A percentile compares a stretch with the other conserved stretches of the same genome.
Conservation (phyloP, 2,329 filamentous ascomycete species). For the Claviceps lovelessii region DNA sequence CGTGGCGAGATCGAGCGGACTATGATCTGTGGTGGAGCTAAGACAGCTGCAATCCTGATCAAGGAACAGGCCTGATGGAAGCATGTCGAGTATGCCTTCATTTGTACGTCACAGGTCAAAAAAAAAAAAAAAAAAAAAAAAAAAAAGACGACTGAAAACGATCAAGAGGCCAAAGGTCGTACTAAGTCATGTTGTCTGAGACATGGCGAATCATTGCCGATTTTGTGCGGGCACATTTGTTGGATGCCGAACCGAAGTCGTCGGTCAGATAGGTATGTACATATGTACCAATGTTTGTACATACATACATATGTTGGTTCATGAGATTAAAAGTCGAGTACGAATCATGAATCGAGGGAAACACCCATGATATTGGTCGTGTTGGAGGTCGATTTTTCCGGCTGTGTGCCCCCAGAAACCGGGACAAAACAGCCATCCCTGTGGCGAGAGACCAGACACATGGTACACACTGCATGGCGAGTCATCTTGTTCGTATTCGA, state of each 20-base stretch:
- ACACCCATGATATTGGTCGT: too few species aligned
- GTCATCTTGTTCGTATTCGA: background rate
- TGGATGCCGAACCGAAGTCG: background rate
- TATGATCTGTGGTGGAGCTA: background rate
- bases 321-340: too few species aligned
- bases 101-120: background rate
- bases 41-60: background rate
- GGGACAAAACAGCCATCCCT: background rate
- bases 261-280: background rate
- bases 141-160: background rate
- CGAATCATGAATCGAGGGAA: too few species aligned
- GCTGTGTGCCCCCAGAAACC: background rate
- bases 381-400: background rate
- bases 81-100: background rate
- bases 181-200: background rate
- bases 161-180: background rate
- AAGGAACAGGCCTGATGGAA: background rate
- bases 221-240: background rate
- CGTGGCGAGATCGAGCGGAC: background rate
- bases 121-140: background rate
- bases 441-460: background rate
- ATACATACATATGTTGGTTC: too few species aligned
- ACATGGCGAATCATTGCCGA: background rate
- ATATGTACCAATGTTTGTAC: too few species aligned
- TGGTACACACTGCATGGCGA: background rate